Conservation (phyloP, 1,284 basidiomycete genomes). For the Sporisorium scitamineum region DNA sequence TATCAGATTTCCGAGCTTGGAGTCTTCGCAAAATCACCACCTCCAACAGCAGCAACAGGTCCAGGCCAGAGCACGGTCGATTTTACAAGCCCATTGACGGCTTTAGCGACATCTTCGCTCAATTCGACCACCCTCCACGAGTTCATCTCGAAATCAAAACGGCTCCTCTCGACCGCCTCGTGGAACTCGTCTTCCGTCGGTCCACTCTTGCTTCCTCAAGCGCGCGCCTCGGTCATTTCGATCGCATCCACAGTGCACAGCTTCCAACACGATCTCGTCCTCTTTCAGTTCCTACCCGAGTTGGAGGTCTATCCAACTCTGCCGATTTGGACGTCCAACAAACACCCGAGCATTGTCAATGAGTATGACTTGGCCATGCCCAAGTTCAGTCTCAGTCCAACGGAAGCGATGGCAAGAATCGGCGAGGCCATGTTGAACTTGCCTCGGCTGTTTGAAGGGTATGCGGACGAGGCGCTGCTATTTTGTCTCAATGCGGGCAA, state of each 20-base stretch:
- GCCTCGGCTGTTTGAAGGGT: conserved; percentile 91
- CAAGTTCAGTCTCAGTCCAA: conserved; percentile 91
- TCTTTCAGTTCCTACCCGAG: conserved; percentile 83
- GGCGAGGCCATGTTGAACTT: conserved; percentile 93
- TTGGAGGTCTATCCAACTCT: conserved; percentile 80
- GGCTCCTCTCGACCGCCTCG: conserved; percentile 18
- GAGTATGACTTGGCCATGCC: conserved; percentile 83
- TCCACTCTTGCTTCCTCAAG: conserved; percentile 73
- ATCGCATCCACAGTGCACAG: conserved; percentile 82
- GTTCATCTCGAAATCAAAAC: conserved; percentile 22
- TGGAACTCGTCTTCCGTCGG: conserved; percentile 20
- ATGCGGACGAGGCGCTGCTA: conserved; percentile 88
- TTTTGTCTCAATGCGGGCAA: conserved; percentile 70
- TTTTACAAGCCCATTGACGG: conserved; percentile 16
- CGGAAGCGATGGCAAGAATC: conserved; percentile 85
- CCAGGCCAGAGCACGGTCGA: conserved; percentile 7
- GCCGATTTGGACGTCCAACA: conserved; percentile 75
- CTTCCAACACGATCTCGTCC: conserved; percentile 82
- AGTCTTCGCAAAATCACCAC: conserved; percentile 10
- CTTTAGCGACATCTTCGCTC: conserved; percentile 37
- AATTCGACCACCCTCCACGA: conserved; percentile 29
- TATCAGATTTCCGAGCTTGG: conserved; percentile 38
- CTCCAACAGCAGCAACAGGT: neutral
- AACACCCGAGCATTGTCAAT: conserved; percentile 46
- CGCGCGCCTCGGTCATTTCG: conserved; percentile 75